These are phyloP conservation scores for Fraxinus platypoda DNA, from an alignment of 305 asterid genomes.

Conservation along the genomic window DNA sequence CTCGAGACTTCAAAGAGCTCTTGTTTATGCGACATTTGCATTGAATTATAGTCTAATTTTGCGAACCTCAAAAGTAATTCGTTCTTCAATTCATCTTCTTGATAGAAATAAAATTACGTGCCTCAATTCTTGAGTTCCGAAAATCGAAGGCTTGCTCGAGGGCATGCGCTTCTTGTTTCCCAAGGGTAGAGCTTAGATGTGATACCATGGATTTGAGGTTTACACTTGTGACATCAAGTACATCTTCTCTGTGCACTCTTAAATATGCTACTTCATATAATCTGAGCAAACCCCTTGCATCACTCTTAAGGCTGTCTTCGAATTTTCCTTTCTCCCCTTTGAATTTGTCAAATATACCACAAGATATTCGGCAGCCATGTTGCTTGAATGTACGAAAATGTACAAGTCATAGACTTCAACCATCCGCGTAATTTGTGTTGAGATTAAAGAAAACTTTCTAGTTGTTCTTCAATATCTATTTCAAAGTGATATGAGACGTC, in stretches of 20 bases:
- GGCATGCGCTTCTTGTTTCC: not conserved
- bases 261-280: not conserved
- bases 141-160: not conserved
- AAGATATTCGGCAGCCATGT: not conserved
- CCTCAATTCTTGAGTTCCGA: not conserved
- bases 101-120: not conserved
- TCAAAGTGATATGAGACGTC: not conserved
- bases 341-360: not conserved
- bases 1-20: not conserved
- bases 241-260: not conserved
- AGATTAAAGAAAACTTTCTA: not conserved
- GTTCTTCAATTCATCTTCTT: not conserved
- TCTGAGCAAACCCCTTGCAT: not conserved
- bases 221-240: not conserved
- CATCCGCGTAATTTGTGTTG: not conserved
- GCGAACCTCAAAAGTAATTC: not conserved
- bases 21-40: not conserved
- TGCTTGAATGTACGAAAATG: not conserved
- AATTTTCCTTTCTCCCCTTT: too few relatives aligned
- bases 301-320: not conserved
- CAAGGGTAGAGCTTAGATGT: not conserved
- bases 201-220: not conserved
- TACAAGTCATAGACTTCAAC: not conserved
- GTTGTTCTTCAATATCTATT: not conserved
- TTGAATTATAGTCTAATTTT: not conserved